Conservation (phyloP, 495 filamentous ascomycete species). For the Penicillium bialowiezense region DNA sequence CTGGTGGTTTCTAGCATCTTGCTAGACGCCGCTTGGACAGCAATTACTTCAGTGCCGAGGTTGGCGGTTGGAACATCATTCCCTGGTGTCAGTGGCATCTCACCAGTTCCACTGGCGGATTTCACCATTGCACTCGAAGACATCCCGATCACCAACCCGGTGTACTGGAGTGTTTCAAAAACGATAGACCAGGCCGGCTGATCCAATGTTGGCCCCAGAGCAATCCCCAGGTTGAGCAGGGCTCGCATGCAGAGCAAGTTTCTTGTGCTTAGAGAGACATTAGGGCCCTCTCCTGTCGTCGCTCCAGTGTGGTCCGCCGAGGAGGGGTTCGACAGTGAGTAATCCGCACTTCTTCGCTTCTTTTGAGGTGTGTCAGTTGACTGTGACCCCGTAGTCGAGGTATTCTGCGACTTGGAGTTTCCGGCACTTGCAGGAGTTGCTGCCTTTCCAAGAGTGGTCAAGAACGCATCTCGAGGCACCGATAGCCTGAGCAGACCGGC, state of each 20-base stretch:
- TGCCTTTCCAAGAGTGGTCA: slow-evolving; percentile 90
- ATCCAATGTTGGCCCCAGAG: slow-evolving; percentile 82
- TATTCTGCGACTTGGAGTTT: slow-evolving; percentile 35
- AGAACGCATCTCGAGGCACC: slow-evolving; percentile 89
- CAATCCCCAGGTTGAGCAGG: slow-evolving; percentile 90
- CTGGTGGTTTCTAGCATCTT: slow-evolving; percentile 86
- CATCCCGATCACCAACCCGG: slow-evolving; percentile 76
- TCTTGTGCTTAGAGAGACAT: slow-evolving; percentile 69
- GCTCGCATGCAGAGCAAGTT: slow-evolving; percentile 89
- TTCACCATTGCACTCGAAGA: slow-evolving; percentile 37
- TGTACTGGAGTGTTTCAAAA: slow-evolving; percentile 85
- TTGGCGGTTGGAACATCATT: slow-evolving; percentile 55
- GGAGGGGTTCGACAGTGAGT: slow-evolving; percentile 15
- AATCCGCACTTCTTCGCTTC: slow-evolving; percentile 40
- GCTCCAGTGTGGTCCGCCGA: slow-evolving; percentile 19
- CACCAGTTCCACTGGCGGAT: slow-evolving; percentile 27
- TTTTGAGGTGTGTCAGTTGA: slow-evolving; percentile 24
- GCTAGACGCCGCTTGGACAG: slow-evolving; percentile 83
- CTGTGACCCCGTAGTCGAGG: slow-evolving; percentile 15
- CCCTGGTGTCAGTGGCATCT: slow-evolving; percentile 22
- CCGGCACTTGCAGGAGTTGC: slow-evolving; percentile 75
- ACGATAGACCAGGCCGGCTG: slow-evolving; percentile 81
- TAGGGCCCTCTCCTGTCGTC: slow-evolving; percentile 18
- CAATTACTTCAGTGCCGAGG: slow-evolving; percentile 73
- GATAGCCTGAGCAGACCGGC: slow-evolving; percentile 79